These are phyloP conservation scores for Penicillium crystallinum DNA, from an alignment of 495 filamentous ascomycete genomes.

Conservation along the genomic window DNA sequence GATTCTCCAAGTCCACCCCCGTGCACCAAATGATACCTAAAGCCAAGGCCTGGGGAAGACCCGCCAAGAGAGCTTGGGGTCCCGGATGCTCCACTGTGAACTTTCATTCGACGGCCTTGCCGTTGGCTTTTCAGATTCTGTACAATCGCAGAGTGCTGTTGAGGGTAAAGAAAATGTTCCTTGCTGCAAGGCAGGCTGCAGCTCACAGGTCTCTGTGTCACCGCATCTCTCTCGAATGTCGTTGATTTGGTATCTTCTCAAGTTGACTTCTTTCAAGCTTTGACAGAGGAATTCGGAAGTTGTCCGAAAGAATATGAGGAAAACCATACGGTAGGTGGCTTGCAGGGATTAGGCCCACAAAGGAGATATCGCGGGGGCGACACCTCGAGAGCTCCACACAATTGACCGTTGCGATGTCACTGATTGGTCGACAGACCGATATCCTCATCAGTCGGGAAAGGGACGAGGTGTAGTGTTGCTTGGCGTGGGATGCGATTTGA, in stretches of 20 bases:
- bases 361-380: not conserved
- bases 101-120: constrained; percentile 17
- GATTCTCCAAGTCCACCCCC: no score
- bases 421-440: constrained; percentile 5
- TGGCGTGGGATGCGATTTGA: constrained; percentile 10
- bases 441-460: not conserved
- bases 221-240: no score
- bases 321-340: not conserved
- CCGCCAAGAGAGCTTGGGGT: constrained; percentile 26
- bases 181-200: not conserved
- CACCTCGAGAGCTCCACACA: not conserved
- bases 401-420: not conserved
- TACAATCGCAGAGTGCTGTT: not conserved
- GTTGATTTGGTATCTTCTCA: not conserved
- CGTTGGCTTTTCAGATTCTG: not conserved
- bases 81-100: not conserved
- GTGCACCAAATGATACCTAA: no score
- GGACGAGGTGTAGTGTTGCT: not conserved
- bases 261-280: not conserved
- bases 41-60: constrained; percentile 14
- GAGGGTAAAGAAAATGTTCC: not conserved
- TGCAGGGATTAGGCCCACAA: not conserved
- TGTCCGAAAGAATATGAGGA: not conserved
- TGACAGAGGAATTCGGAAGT: not conserved
- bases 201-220: not conserved